These are phyloP conservation scores for Fraxinus nigra DNA, from an alignment of 305 asterid genomes.

Conservation along the genomic window DNA sequence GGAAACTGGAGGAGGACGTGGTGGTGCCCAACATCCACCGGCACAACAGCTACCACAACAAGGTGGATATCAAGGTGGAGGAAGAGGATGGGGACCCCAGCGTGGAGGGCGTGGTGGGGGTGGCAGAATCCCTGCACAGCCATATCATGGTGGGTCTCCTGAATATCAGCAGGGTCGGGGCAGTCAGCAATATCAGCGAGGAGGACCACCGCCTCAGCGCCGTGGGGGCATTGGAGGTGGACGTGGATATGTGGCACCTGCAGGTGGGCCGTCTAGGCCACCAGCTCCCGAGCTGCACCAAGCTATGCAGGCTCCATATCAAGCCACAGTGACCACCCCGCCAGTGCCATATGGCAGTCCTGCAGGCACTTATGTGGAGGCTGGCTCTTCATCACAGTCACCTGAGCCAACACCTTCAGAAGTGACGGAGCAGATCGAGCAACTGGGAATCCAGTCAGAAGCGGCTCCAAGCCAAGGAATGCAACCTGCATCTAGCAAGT, in stretches of 20 bases:
- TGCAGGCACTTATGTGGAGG: slow-evolving; percentile 40
- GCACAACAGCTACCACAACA: slow-evolving; percentile 48
- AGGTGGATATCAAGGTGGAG: slow-evolving; percentile 59
- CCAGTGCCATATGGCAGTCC: slow-evolving; percentile 39
- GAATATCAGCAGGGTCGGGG: slow-evolving; percentile 60
- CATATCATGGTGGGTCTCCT: slow-evolving; percentile 56
- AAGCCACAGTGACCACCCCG: slow-evolving; percentile 44
- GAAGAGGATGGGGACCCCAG: slow-evolving; percentile 65
- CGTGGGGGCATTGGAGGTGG: slow-evolving; percentile 60
- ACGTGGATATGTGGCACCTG: slow-evolving; percentile 52
- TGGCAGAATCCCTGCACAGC: slow-evolving; percentile 62
- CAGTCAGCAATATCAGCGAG: slow-evolving; percentile 60
- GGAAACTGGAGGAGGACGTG: slow-evolving; percentile 59
- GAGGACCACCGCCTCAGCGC: slow-evolving; percentile 47
- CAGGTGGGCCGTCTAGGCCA: slow-evolving; percentile 77
- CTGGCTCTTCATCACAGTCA: slow-evolving; percentile 56
- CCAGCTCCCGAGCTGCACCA: slow-evolving; percentile 97
- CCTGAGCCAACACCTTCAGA: slow-evolving; percentile 40
- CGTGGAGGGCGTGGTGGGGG: slow-evolving; percentile 74
- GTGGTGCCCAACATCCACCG: slow-evolving; percentile 49
- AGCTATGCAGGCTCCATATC: slow-evolving; percentile 68
- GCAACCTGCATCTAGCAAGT: slow-evolving; percentile 84
- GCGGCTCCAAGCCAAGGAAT: slow-evolving; percentile 45
- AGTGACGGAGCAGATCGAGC: slow-evolving; percentile 40
- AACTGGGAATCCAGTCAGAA: slow-evolving; percentile 53